A percentile compares a stretch with the other conserved stretches of the same genome.
These are phyloP conservation scores for Podila minutissima DNA, from an alignment of 192 early-diverging fungal species.

Conservation along the genomic window DNA sequence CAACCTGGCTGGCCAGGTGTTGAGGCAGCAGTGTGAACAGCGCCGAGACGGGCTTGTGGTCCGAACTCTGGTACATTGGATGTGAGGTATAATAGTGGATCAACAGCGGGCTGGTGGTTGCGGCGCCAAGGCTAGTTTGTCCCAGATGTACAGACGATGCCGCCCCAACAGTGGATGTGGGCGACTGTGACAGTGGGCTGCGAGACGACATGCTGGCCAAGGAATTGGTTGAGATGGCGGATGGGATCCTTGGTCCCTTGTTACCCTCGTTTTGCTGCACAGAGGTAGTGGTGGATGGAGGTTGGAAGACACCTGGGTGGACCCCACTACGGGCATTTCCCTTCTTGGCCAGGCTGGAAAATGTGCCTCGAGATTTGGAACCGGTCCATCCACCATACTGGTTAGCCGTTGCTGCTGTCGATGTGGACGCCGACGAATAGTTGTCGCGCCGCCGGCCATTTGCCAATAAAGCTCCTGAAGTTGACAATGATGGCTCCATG, in stretches of 20 bases:
- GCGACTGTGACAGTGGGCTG: slow-evolving; percentile 12
- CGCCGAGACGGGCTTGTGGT: slow-evolving; percentile 57
- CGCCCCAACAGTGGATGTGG: slow-evolving; percentile 9
- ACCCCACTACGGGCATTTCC: slow-evolving; percentile 16
- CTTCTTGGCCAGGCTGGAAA: slow-evolving; percentile 32
- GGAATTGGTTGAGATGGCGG: slow-evolving; percentile 11
- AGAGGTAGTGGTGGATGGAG: neutral
- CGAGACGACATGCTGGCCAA: slow-evolving; percentile 20
- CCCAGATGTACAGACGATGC: neutral
- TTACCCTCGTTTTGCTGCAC: neutral
- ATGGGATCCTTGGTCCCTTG: neutral
- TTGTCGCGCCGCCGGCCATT: neutral
- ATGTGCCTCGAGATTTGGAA: slow-evolving; percentile 26
- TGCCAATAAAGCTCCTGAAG: neutral
- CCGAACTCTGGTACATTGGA: slow-evolving; percentile 43
- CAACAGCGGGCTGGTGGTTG: slow-evolving; percentile 21
- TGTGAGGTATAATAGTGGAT: slow-evolving; percentile 53
- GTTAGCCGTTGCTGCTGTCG: neutral
- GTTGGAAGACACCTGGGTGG: slow-evolving; percentile 20
- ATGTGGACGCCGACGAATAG: slow-evolving; percentile 1
- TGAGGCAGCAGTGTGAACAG: slow-evolving; percentile 40
- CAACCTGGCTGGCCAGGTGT: slow-evolving; percentile 21
- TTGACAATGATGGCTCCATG: slow-evolving; percentile 5
- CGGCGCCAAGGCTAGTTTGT: slow-evolving; percentile 1
- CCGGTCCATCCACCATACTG: slow-evolving; percentile 4